These are phyloP conservation scores for Stylonectria norvegica DNA, from an alignment of 2,329 filamentous ascomycete genomes.

Conservation along the genomic window DNA sequence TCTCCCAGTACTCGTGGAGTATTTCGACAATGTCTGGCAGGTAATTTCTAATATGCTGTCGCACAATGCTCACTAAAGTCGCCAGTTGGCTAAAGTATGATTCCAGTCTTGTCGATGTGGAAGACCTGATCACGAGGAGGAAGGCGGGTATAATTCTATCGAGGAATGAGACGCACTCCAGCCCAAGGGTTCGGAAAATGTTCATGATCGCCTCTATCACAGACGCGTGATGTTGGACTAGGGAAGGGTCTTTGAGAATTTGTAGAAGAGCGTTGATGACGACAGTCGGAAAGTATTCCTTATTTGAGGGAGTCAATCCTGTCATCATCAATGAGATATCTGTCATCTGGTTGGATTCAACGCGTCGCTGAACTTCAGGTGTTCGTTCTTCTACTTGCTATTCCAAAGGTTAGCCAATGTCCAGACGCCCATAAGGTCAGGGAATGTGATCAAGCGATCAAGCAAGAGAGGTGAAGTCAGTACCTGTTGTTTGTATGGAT, in stretches of 20 bases:
- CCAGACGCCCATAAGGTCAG: too few relatives aligned
- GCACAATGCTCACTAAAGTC: constrained; percentile 88
- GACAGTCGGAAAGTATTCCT: constrained; percentile 97
- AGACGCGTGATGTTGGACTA: constrained; percentile 85
- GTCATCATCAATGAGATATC: constrained; percentile 99
- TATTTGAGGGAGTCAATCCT: constrained; percentile 90
- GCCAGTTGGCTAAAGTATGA: constrained; percentile 98
- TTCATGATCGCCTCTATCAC: constrained; percentile 99
- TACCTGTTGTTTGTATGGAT: constrained; percentile 90
- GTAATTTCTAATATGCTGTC: constrained; percentile 92
- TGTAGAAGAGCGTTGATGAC: constrained; percentile 94
- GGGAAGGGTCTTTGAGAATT: constrained; percentile 84
- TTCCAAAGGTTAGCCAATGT: constrained; percentile 24
- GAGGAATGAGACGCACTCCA: constrained; percentile 95
- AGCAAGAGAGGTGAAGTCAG: too few relatives aligned
- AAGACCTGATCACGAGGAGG: constrained; percentile 79
- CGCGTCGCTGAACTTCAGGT: constrained; percentile 71
- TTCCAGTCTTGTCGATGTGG: constrained; percentile 74
- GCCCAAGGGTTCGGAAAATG: constrained; percentile 91
- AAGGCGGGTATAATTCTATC: constrained; percentile 94
- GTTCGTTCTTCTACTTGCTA: constrained; percentile 81
- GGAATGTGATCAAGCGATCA: too few relatives aligned
- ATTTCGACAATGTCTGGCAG: constrained; percentile 82
- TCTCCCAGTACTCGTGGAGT: constrained; percentile 86
- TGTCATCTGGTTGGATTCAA: constrained; percentile 66